These are phyloP conservation scores for Trichophyton mentagrophytes DNA, from an alignment of 2,329 filamentous ascomycete species.

Conservation along the genomic window DNA sequence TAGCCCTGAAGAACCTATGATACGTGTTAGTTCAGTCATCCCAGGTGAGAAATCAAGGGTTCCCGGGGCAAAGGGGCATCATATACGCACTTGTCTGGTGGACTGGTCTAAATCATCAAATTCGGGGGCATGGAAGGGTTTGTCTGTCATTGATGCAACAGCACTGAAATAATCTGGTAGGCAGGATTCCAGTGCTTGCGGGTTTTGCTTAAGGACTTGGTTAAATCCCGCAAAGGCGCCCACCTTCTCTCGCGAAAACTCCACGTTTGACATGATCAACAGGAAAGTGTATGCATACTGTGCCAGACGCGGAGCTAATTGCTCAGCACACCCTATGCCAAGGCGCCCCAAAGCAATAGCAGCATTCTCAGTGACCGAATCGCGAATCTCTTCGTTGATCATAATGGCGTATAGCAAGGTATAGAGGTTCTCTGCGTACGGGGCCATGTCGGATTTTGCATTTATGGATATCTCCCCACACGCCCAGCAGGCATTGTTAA, in stretches of 20 bases:
- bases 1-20: constrained; percentile 34
- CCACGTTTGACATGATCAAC: constrained; percentile 66
- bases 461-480: constrained; percentile 83
- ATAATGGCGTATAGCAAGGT: constrained; percentile 70
- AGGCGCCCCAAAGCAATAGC: constrained; percentile 83
- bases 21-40: too few species aligned
- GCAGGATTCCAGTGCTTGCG: constrained; percentile 79
- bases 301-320: constrained; percentile 64
- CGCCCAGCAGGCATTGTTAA: constrained; percentile 98
- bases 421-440: constrained; percentile 65
- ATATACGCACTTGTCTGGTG: constrained; percentile 57
- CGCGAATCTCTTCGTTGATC: constrained; percentile 69
- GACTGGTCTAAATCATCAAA: constrained; percentile 50
- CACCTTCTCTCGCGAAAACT: constrained; percentile 84
- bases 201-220: constrained; percentile 70
- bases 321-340: constrained; percentile 63
- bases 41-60: too few species aligned
- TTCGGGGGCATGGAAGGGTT: constrained; percentile 52
- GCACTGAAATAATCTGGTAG: constrained; percentile 69
- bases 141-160: constrained; percentile 57
- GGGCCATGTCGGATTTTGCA: constrained; percentile 56
- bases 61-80: neutral
- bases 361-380: constrained; percentile 82
- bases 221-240: constrained; percentile 88
- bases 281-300: constrained; percentile 76